Evolutionary conservation across 768 basidiomycete genomes (phyloP).

Genomic region (Auricularia cornea): DNA sequence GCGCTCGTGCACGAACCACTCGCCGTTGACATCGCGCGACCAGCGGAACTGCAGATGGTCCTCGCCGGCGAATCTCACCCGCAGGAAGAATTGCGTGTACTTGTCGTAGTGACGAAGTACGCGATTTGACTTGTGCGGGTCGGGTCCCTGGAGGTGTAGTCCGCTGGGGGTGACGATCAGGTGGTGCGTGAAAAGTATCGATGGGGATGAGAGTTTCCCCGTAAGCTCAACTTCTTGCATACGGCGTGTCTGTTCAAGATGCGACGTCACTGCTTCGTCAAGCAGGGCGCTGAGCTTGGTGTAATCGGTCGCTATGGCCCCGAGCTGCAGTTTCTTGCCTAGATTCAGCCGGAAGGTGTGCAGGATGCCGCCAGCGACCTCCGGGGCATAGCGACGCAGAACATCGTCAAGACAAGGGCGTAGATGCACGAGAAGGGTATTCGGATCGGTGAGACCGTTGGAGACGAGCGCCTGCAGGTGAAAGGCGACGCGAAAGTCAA

Average conservation of each 20-base stretch:
- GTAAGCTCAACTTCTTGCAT: not conserved
- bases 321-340: not conserved
- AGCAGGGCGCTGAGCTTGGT: not conserved
- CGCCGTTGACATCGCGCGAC: constrained; percentile 56
- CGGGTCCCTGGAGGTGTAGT: constrained; percentile 68
- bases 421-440: constrained; percentile 41
- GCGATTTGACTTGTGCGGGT: constrained; percentile 66
- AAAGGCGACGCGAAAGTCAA: constrained; percentile 64
- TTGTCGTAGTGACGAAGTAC: constrained; percentile 61
- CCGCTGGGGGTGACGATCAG: constrained; percentile 72
- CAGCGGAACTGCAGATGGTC: constrained; percentile 66
- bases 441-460: constrained; percentile 53
- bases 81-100: constrained; percentile 61
- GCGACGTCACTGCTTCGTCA: not conserved
- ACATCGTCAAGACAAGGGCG: constrained; percentile 37
- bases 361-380: constrained; percentile 40
- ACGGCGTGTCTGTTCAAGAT: not conserved
- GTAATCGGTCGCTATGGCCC: not conserved
- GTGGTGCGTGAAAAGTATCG: constrained; percentile 56
- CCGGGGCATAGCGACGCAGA: constrained; percentile 20
- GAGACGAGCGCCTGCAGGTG: constrained; percentile 65
- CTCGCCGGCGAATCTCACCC: constrained; percentile 82
- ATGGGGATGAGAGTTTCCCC: constrained; percentile 21
- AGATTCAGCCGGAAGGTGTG: constrained; percentile 27
- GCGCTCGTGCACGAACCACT: constrained; percentile 44